A percentile compares a stretch with the other conserved stretches of the same genome.
Evolutionary conservation across 805 yeast species (phyloP).

Genomic region (Saccharomycopsis babjevae): DNA sequence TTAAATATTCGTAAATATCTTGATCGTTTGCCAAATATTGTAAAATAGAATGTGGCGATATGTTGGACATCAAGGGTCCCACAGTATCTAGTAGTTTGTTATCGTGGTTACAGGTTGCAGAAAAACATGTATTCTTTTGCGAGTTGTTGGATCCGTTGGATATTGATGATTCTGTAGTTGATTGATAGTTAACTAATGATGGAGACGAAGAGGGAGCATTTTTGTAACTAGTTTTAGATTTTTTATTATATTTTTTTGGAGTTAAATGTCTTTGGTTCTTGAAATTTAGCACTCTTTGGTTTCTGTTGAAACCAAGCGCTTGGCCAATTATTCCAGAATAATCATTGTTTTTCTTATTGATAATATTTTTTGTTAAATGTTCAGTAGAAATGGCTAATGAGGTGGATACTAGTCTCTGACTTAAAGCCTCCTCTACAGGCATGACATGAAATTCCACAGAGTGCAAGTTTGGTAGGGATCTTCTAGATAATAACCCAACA

Average conservation of each 20-base stretch:
- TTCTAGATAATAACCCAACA: neutral
- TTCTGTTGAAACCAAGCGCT: slow-evolving; percentile 37
- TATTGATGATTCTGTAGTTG: neutral
- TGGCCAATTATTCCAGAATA: slow-evolving; percentile 36
- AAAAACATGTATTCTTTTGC: neutral
- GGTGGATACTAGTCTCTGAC: neutral
- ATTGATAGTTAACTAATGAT: neutral
- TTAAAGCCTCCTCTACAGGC: neutral
- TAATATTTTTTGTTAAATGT: neutral
- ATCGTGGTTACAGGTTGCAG: neutral
- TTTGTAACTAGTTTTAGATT: neutral
- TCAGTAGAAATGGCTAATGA: neutral
- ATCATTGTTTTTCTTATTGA: neutral
- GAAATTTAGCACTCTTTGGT: slow-evolving; percentile 33
- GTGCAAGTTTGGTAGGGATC: neutral
- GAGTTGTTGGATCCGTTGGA: neutral
- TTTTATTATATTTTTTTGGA: neutral
- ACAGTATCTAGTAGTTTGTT: slow-evolving; percentile 1
- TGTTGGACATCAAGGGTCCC: slow-evolving; percentile 3
- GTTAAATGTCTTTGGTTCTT: neutral
- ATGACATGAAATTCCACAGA: neutral
- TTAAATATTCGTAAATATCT: neutral
- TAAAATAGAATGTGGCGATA: slow-evolving; percentile 2
- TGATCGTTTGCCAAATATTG: slow-evolving; percentile 10
- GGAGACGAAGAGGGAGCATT: neutral